Conservation (phyloP, 2,329 filamentous ascomycete genomes). For the Sclerotinia minor region DNA sequence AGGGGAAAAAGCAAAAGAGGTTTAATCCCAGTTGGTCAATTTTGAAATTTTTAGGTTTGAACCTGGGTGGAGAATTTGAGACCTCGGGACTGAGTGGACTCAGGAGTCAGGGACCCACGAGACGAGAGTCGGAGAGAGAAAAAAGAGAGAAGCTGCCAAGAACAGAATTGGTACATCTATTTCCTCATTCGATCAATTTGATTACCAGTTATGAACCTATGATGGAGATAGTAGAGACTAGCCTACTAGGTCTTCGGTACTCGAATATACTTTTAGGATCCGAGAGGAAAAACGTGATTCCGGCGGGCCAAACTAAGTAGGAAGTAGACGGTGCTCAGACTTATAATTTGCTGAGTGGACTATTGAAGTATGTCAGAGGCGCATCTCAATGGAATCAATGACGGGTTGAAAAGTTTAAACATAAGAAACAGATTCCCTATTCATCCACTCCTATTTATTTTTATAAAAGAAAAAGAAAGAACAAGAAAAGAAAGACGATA, state of each 20-base stretch:
- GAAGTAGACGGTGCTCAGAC: background rate
- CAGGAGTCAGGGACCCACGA: too few relatives aligned
- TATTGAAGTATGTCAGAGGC: background rate
- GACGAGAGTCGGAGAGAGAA: too few relatives aligned
- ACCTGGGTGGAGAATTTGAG: background rate
- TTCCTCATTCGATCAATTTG: slow-evolving; percentile 7
- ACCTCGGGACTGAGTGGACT: too few relatives aligned
- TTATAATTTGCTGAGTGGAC: background rate
- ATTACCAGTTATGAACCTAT: background rate
- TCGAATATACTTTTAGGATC: background rate
- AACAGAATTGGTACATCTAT: background rate
- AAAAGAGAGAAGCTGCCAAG: background rate
- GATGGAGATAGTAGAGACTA: too few relatives aligned
- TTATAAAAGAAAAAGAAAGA: too few relatives aligned
- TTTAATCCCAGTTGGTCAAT: background rate
- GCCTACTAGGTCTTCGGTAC: too few relatives aligned
- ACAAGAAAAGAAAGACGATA: background rate
- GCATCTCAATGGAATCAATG: background rate
- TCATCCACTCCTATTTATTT: background rate
- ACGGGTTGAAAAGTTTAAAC: background rate
- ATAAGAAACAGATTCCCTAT: background rate
- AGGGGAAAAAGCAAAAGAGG: background rate
- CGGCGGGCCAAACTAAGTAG: background rate
- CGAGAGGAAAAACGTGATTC: background rate
- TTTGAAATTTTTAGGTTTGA: background rate